These are phyloP conservation scores for Phytophthora lateralis DNA, from an alignment of 352 stramenopile species.

Conservation along the genomic window DNA sequence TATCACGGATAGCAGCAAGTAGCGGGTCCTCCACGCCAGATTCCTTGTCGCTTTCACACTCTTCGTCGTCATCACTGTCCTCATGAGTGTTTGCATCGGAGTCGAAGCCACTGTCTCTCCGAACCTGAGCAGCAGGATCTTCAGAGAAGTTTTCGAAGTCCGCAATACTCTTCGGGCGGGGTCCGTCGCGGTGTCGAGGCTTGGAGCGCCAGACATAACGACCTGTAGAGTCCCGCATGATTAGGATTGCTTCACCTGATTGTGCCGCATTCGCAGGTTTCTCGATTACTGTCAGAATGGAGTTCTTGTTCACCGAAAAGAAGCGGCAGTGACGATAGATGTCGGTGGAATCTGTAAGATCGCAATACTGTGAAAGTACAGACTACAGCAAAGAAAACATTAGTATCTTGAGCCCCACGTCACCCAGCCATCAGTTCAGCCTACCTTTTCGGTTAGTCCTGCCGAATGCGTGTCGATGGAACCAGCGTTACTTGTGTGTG, in stretches of 20 bases:
- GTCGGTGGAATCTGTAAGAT: conserved; percentile 44
- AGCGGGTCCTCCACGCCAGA: conserved; percentile 50
- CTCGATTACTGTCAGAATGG: conserved; percentile 82
- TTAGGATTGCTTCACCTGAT: conserved; percentile 67
- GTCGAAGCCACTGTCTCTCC: conserved; percentile 31
- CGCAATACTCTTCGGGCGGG: conserved; percentile 53
- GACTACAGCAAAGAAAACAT: conserved; percentile 36
- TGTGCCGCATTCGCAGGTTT: conserved; percentile 54
- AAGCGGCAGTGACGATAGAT: conserved; percentile 71
- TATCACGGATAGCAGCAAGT: conserved; percentile 65
- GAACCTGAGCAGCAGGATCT: conserved; percentile 25
- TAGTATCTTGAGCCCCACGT: conserved; percentile 7
- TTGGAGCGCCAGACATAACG: conserved; percentile 84
- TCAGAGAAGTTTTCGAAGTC: conserved; percentile 73
- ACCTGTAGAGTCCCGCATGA: conserved; percentile 79
- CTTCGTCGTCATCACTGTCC: conserved; percentile 39
- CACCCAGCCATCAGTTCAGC: not conserved
- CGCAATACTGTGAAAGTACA: conserved; percentile 62
- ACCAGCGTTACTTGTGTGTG: conserved; percentile 50
- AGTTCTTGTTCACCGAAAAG: conserved; percentile 83
- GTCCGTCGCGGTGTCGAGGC: conserved; percentile 62
- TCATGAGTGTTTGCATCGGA: conserved; percentile 21
- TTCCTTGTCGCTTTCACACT: conserved; percentile 43
- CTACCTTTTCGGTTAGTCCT: conserved; percentile 68
- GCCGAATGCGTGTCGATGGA: conserved; percentile 50